Evolutionary conservation across 371 early-diverging fungal genomes (phyloP), one percentile per base, ranked within the genome.

Genomic region (Choanephora cucurbitarum): DNA sequence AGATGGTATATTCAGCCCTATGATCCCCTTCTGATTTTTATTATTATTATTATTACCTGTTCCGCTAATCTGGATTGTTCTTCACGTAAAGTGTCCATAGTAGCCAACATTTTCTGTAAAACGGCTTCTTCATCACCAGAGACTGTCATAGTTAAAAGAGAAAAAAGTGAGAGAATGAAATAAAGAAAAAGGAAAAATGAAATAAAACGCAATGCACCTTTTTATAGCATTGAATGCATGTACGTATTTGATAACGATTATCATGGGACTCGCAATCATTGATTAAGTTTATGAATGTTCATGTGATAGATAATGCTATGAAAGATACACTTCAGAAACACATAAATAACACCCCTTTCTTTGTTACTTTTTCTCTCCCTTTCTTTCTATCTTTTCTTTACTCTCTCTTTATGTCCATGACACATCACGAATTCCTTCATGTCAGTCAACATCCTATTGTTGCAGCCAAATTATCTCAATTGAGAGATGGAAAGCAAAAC

Each of bases 381-480:
- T 44, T 57, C 56, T 63, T 65, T 49, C 61, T 58, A 52, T 60
- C 57, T 49, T n/a, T 44, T 58, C 33, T 47, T 55, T 37, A 13
- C 50, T 40, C 21, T 24, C 31, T 22, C 5, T 21, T 17, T 37
- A 49, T 46, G 50, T 66, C 54, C 44, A 57, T 57, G 58, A 57
- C 58, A 34, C 18, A 33, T 2, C 57, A 58, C 18, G 13, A 48
- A 1, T 55, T 32, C 39, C 24, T 84, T 11, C 54, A 69, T 44
- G 62, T 80, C 43, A 79, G 84, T 57, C 50, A 55, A 41, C 91
- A 93, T 61, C 93, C 92, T 39, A 70, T 93, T 13, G 67, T 90
- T 5, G 81, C 81, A 40, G 77, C 80, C 54, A 91, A 91, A 65
- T 57, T 93, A 15, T 81, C 89, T 19, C 74, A 82, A 48, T 81